Base-by-base conservation (phyloP, 2,329 filamentous ascomycete species). In the Fonsecaea nubica region DNA sequence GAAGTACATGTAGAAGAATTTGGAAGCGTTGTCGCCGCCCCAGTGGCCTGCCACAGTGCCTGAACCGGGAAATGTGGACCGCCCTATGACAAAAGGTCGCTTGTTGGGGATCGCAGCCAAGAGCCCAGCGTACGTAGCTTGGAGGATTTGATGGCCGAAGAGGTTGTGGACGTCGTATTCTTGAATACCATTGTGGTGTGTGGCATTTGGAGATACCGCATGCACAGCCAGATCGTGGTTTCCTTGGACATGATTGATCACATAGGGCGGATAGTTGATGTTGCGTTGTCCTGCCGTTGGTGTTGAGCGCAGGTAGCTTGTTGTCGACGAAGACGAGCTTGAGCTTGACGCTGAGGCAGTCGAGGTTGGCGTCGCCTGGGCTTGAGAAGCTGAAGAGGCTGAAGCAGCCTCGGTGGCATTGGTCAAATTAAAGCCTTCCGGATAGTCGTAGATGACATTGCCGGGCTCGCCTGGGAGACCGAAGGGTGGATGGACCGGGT, bases 91-190 rank as follows among this genome's bases (percentile, higher is more conserved):
- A 78, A 96, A 92, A 0, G 92, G 92, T 0, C 92, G 87, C 76
- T 91, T 90, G 13, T 80, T 82, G 0, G 90, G 87, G 66, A 87
- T 86, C 18, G 91, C 82, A 1, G 82, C 76, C 2, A 89, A 80
- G 36, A 95, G 85, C 64, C 87, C 90, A 55, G 89, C 80, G 75
- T 92, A 92, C 0, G 92, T 95, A 9, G 91, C 90, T 66, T 90
- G 90, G 64, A 92, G 82, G 70, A 93, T 91, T 75, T 90, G 87
- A 73, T 91, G 85, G 0, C 91, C 91, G 73, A 84, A 94, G 0
- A 95, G 79, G 74, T 92, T 95, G 82, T 96, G 92, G 32, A 92
- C 87, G 75, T 96, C 71, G 74, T 96, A 96, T 75, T 96, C 90
- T 48, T 86, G 76, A 0, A 87, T 82, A 3, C 91, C 91, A 71